Conservation (phyloP, 805 yeast species). For the Ogataea trehalophila region DNA sequence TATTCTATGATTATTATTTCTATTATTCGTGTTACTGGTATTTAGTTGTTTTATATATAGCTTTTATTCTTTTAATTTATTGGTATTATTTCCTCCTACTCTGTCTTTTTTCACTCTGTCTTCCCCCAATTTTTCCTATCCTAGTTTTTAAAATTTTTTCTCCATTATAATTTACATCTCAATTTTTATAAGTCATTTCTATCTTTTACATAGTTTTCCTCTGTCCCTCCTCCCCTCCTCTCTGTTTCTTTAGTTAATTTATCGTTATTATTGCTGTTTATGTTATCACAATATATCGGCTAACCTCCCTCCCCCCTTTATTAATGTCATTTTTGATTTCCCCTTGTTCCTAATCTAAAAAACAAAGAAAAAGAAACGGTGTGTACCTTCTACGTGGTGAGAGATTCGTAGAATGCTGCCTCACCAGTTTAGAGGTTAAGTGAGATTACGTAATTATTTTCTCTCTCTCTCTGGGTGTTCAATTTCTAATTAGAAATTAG, state of each 20-base stretch:
- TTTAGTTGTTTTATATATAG: neutral
- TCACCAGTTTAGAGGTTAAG: too few species aligned
- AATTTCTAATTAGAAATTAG: too few species aligned
- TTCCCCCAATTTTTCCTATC: conserved; percentile 1
- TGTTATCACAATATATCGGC: neutral
- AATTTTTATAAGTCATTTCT: neutral
- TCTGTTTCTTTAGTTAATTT: conserved; percentile 6
- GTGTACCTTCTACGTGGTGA: too few species aligned
- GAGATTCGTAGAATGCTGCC: too few species aligned
- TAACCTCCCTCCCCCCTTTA: neutral
- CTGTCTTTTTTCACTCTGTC: neutral
- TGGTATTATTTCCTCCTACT: neutral
- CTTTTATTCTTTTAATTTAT: neutral
- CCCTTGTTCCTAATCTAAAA: neutral
- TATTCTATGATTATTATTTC: neutral
- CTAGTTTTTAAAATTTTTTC: neutral
- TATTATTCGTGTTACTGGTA: neutral
- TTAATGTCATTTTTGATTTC: neutral
- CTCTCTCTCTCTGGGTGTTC: too few species aligned
- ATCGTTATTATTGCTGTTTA: conserved; percentile 14
- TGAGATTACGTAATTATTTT: too few species aligned
- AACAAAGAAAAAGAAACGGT: too few species aligned
- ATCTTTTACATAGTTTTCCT: neutral
- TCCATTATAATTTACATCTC: neutral
- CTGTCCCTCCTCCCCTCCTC: conserved; percentile 5